Base-by-base conservation (phyloP, 148 eudicot species). In the Simmondsia chinensis region DNA sequence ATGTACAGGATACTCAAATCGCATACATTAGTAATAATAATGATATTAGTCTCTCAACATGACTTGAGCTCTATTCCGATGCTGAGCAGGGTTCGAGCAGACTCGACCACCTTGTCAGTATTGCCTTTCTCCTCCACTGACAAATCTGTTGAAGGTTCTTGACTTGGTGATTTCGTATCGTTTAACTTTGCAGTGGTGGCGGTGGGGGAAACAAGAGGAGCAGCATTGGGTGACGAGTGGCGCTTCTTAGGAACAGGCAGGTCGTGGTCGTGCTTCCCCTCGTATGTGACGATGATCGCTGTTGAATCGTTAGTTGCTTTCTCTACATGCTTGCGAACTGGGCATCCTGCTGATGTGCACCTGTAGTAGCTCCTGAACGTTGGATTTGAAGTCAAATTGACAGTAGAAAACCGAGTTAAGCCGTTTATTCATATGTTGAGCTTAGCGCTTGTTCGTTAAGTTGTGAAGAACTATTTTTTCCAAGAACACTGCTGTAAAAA, bases 291-390 rank as follows among this genome's bases (percentile, higher is more conserved):
- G 41, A 72, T 43, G 7, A 70, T 52, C 12, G 70, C 73, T 20
- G 48, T 48, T 37, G 84, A 43, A 52, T 59, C 52, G 44, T 82
- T 78, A 2, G 62, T 61, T 11, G 87, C 84, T 64, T 58, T 79
- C 63, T 82, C 96, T 0, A 87, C 76, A 57, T 87, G 96, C 64
- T 87, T 87, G 28, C 96, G 67, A 40, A 74, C 96, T n/a, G 85
- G 94, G 58, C 96, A 87, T 20, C 94, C 94, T 8, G 78, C 60
- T 10, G 85, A 79, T 28, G 96, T 79, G 59, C 96, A 87, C 52
- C 85, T 64, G 46, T 87, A 87, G 64, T 87, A 87, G 76, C 83
- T 82, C 82, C 96, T 87, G 74, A 47, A 52, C 42, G 1, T 5
- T 7, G n/a, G n/a, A n/a, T n/a, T n/a, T n/a, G n/a, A n/a, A n/a